Evolutionary conservation across 2,329 filamentous ascomycete genomes (phyloP), one percentile per base, ranked within the genome.

Genomic region (Alternaria panax): DNA sequence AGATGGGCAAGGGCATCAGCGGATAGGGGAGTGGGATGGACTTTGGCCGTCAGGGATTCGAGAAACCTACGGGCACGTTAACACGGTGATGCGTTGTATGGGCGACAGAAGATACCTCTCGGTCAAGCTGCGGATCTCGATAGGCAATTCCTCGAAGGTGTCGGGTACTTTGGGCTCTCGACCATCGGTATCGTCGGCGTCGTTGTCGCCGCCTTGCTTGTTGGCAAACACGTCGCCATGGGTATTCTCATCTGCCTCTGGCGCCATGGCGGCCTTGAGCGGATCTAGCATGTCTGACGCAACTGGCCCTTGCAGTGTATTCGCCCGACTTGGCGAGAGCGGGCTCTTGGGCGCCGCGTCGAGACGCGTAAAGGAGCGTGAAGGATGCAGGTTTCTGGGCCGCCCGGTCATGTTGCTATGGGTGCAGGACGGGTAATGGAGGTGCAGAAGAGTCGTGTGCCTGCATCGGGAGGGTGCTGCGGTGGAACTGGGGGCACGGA

Each of bases 61-160:
- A 98, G 89, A 75, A 99, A 99, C 74, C 92, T 95, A 45, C 20
- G 18, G 8, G 25, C n/a, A 6, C n/a, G 42, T 65, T 27, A 64
- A 40, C 9, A 11, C n/a, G 8, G 36, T 9, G 48, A 28, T 4
- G 32, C 16, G 16, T 20, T 32, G 18, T 18, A 34, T 28, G 32
- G 22, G 22, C 48, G 34, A 9, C 24, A 36, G 27, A 12, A 28
- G 25, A 34, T 82, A 93, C 92, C 91, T 92, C 78, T 98, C 94
- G 20, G 91, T 92, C 74, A 97, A 81, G 77, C 92, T 95, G 59
- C 95, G 86, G 59, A 99, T 87, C 84, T 99, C 95, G 71, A 97
- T 95, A 14, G 95, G 95, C 41, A 99, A 87, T 72, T 97, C 91
- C 70, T 96, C 92, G 64, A 95, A 89, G 57, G 92, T 89, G 63